These are phyloP conservation scores for Skeletonema marinoi DNA, from an alignment of 108 stramenopile genomes.

Conservation along the genomic window DNA sequence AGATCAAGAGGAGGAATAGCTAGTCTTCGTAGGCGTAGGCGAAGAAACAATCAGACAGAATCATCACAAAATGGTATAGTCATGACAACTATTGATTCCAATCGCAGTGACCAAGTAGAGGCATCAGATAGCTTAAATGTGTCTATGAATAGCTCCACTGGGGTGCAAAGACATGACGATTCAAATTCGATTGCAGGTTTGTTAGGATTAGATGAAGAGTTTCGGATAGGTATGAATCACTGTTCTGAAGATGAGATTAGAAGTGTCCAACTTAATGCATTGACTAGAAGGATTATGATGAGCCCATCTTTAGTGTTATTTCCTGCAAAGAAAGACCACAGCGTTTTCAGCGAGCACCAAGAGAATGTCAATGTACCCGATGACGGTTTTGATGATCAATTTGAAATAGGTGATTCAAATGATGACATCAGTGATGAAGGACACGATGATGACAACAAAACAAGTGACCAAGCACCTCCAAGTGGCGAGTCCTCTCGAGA, in stretches of 20 bases:
- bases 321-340: conserved; percentile 75
- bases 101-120: not conserved
- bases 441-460: not conserved
- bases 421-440: conserved; percentile 3
- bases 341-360: conserved; percentile 39
- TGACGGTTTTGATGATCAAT: conserved; percentile 8
- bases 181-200: conserved; percentile 36
- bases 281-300: conserved; percentile 75
- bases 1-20: conserved; percentile 26
- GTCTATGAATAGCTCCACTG: not conserved
- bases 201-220: conserved; percentile 43
- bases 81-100: not conserved
- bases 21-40: conserved; percentile 1
- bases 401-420: conserved; percentile 13
- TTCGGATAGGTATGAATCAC: conserved; percentile 19
- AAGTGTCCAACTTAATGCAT: conserved; percentile 76
- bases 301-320: conserved; percentile 73
- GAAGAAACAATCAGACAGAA: not conserved
- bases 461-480: conserved; percentile 3
- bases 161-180: conserved; percentile 4
- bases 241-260: conserved; percentile 60
- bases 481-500: conserved; percentile 12
- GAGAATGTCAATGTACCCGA: not conserved
- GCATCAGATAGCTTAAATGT: not conserved
- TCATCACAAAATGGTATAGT: not conserved